Conservation (phyloP, 495 filamentous ascomycete genomes). For the Aspergillus nanangensis region DNA sequence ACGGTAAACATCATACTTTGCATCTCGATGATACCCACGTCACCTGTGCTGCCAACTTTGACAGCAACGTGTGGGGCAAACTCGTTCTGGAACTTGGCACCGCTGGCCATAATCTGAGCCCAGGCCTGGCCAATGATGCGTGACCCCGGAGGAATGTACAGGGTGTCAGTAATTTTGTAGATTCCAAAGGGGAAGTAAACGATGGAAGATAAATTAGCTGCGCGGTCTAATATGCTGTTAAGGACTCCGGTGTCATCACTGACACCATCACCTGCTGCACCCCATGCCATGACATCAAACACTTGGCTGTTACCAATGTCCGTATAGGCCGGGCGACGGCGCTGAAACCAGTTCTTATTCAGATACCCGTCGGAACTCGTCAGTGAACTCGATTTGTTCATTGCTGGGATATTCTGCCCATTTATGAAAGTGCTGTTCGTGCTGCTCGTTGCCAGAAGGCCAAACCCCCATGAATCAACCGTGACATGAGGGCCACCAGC, state of each 20-base stretch:
- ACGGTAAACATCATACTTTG: slow-evolving; percentile 70
- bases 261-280: slow-evolving; percentile 62
- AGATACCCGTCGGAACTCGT: background rate
- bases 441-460: background rate
- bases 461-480: slow-evolving; percentile 45
- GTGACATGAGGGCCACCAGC: slow-evolving; percentile 34
- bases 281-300: slow-evolving; percentile 60
- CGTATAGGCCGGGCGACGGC: slow-evolving; percentile 26
- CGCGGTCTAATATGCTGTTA: slow-evolving; percentile 59
- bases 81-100: slow-evolving; percentile 59
- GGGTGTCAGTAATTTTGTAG: slow-evolving; percentile 72
- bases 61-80: slow-evolving; percentile 66
- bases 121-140: slow-evolving; percentile 79
- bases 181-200: slow-evolving; percentile 80
- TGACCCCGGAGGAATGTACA: slow-evolving; percentile 56
- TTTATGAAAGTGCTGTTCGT: slow-evolving; percentile 1
- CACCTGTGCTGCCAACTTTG: slow-evolving; percentile 68
- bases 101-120: slow-evolving; percentile 75
- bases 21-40: slow-evolving; percentile 70
- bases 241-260: slow-evolving; percentile 51
- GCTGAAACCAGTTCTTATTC: slow-evolving; percentile 18
- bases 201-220: slow-evolving; percentile 38
- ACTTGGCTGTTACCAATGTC: slow-evolving; percentile 42
- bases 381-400: slow-evolving; percentile 8
- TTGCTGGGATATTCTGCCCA: slow-evolving; percentile 5